Base-by-base conservation (phyloP, 1,284 basidiomycete species). In the Bondarzewia mesenterica region DNA sequence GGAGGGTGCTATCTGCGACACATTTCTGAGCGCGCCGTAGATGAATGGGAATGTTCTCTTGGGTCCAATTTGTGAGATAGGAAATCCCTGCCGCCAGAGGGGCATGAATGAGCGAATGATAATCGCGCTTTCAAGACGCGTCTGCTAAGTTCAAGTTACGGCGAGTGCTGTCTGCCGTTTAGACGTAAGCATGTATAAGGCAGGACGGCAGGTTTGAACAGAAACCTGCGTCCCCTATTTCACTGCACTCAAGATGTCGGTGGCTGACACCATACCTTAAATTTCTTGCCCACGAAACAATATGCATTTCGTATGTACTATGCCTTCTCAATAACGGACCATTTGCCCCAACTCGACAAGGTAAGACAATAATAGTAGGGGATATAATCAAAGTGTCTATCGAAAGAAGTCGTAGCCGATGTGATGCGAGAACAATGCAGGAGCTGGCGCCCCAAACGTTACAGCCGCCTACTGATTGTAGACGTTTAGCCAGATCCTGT, bases 401-500 rank as follows among this genome's bases (percentile, higher is more conserved):
- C 60, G 57, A 53, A 51, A 55, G 57, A 56, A 53, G 56, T 61
- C 60, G 57, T 62, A 58, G 54, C 60, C 60, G 54, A 55, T 57
- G 60, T 55, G 55, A 58, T 25, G 29, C 54, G 56, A 57, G 56
- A 62, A 50, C 60, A 66, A 60, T 63, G 64, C 52, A 56, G 58
- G 27, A 54, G 58, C 59, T 54, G 55, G 58, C 62, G 58, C 52
- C 54, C 50, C 57, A 54, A 58, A 61, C 47, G 54, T 53, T 54
- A 61, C 61, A 59, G 51, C 44, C 42, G 44, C 48, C 48, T 46
- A 41, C 15, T 23, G 39, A 14, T 10, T 23, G 43, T 48, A 55
- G 48, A 48, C 57, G 50, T 54, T 73, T 67, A 74, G 60, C 72
- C 72, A 64, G 72, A 74, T 59, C 80, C 85, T 69, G 45, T 12